Conservation (phyloP, 495 filamentous ascomycete genomes). For the Opeltia flavorubescens region DNA sequence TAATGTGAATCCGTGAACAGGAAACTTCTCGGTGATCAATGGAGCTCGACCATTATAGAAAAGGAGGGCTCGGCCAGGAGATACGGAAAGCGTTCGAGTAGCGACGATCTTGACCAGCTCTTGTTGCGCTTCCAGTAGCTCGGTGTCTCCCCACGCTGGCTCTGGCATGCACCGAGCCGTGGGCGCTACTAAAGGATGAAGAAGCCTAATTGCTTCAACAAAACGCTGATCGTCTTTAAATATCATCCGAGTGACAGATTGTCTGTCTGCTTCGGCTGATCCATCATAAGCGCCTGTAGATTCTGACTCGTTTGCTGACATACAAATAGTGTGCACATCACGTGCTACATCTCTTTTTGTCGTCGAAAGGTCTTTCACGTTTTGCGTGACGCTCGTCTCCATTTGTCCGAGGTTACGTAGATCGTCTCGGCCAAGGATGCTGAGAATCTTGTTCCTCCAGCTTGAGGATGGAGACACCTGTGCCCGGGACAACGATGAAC, state of each 20-base stretch:
- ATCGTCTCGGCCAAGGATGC: conserved; percentile 72
- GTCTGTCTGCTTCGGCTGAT: conserved; percentile 62
- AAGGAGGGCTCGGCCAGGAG: conserved; percentile 69
- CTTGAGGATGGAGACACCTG: conserved; percentile 65
- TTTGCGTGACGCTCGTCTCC: conserved; percentile 21
- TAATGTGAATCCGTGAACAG: conserved; percentile 73
- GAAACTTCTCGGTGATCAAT: conserved; percentile 77
- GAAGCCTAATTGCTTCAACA: conserved; percentile 59
- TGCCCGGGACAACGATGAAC: conserved; percentile 70
- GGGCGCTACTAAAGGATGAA: conserved; percentile 64
- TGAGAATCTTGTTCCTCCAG: conserved; percentile 56
- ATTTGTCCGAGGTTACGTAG: conserved; percentile 50
- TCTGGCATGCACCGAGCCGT: conserved; percentile 63
- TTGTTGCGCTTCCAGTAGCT: conserved; percentile 88
- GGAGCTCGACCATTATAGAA: conserved; percentile 73
- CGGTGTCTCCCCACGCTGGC: conserved; percentile 66
- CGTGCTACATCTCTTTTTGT: conserved; percentile 50
- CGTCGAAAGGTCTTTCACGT: conserved; percentile 24
- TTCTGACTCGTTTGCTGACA: conserved; percentile 43
- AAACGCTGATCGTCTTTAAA: conserved; percentile 86
- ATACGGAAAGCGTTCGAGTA: conserved; percentile 73
- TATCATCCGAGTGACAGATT: conserved; percentile 64
- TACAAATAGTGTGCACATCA: conserved; percentile 63
- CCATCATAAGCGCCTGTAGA: conserved; percentile 45
- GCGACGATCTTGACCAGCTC: conserved; percentile 72